Evolutionary conservation across 106 monocot genomes (phyloP), one percentile per base, ranked within the genome.

Genomic region (Hemerocallis citrina): DNA sequence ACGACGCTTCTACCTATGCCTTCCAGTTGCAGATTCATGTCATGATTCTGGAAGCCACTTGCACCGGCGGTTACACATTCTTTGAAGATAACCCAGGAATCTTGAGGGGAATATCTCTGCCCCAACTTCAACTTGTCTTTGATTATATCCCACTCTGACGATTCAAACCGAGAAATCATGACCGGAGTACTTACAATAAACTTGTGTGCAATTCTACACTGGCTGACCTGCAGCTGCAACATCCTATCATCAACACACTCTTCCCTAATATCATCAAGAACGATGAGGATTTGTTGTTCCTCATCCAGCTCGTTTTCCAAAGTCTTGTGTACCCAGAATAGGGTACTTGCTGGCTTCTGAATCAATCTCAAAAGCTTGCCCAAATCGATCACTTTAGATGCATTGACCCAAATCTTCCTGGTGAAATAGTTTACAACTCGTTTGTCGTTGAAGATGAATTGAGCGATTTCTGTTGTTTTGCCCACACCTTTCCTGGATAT

Each of bases 271-370:
- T 49, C 49, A 25, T 49, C 49, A 11, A 49, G 49, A 8, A 49
- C 49, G 13, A 24, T 2, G 24, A 49, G 24, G 13, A 49, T 9
- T 25, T 49, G 24, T n/a, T n/a, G n/a, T 11, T 49, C 24, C 24
- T 49, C 49, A 21, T 49, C 49, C 7, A 9, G 12, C 7, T 49
- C 5, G 1, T 25, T 6, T 5, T 25, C 11, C 49, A 22, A 0
- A 24, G 49, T 25, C 24, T 25, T 49, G 49, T 49, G 49, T 24
- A 49, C 24, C 49, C 49, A 49, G 49, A 49, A 49, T 8, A 49
- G 2, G 11, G 49, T 49, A 14, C 49, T 49, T 5, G 49, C 49
- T 9, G 49, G 24, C 22, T 24, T 49, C 24, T 14, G 5, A 15
- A 49, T 49, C 24, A 49, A 10, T 25, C 9, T 6, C 1, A 24